Evolutionary conservation across 345 rosid genomes (phyloP), one percentile per base, ranked within the genome.

Genomic region (Euphorbia tirucalli): DNA sequence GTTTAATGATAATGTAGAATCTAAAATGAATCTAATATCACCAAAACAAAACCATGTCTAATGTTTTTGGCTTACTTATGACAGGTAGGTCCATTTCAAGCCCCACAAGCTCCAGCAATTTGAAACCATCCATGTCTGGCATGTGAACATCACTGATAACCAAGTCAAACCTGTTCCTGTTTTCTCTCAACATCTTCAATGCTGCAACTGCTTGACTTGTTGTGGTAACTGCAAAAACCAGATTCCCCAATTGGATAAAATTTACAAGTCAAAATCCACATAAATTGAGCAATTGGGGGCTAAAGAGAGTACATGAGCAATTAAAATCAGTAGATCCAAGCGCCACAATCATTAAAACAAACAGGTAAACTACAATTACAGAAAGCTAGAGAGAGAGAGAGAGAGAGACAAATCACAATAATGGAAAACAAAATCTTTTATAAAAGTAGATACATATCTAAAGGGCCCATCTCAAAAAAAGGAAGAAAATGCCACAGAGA

Each of bases 91-190:
- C 90, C 93, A 88, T 88, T 79, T 88, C 93, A 72, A 89, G 97
- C 69, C 93, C 91, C 68, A 91, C 92, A 18, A 80, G 92, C 80
- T 92, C 93, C 61, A 92, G 91, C 22, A 92, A 79, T 81, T 87
- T 85, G 79, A 89, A 92, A 75, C 97, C 95, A 74, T 89, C 93
- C 90, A 89, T 87, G 86, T 87, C 90, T 7, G 95, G 93, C 95
- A 88, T 89, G 72, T 89, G 86, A 5, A 89, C 91, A 81, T 92
- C 97, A 18, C 91, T 88, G 71, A 92, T 88, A 72, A 92, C 88
- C 58, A 89, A 74, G 77, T 92, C 97, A 78, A 85, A 92, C 71
- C 79, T 79, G 84, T 86, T 77, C 86, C 71, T 83, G 84, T 85
- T 87, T 77, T 87, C 96, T 75, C 93, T 89, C 80, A 92, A 70